Evolutionary conservation across 345 rosid species (phyloP).

Genomic region (Linum lewisii): DNA sequence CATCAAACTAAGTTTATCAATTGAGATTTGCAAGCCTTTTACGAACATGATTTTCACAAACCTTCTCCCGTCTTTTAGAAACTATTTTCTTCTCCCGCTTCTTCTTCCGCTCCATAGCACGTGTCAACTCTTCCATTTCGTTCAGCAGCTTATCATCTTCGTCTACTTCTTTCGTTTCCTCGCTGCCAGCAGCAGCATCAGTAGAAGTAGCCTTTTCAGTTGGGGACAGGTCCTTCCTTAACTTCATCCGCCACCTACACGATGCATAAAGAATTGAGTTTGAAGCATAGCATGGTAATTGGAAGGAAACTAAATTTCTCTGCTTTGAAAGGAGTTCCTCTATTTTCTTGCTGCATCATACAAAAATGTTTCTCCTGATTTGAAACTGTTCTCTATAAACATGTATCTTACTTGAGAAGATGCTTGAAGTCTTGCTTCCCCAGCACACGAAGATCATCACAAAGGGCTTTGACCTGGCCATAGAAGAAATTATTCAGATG

Average conservation of each 20-base stretch:
- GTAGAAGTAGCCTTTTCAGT: conserved; percentile 39
- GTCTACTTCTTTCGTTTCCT: conserved; percentile 41
- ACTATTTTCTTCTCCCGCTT: conserved; percentile 62
- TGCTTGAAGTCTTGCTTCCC: conserved; percentile 94
- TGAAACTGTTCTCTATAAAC: neutral
- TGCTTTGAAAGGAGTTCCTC: neutral
- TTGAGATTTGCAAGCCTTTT: neutral
- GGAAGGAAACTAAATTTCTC: no score
- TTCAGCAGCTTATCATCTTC: conserved; percentile 78
- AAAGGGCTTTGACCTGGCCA: conserved; percentile 63
- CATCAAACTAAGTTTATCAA: neutral
- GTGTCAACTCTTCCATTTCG: conserved; percentile 86
- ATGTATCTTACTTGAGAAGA: conserved; percentile 60
- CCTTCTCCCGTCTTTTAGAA: conserved; percentile 81
- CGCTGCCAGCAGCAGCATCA: conserved; percentile 26
- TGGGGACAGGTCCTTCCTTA: conserved; percentile 70
- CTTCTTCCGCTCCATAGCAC: conserved; percentile 69
- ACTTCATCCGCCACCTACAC: conserved; percentile 78
- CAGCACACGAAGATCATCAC: conserved; percentile 83
- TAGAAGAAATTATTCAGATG: neutral
- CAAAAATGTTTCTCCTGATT: neutral
- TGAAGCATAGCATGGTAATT: neutral
- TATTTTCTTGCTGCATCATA: neutral
- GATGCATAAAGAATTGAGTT: neutral
- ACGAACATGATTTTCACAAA: conserved; percentile 13